Evolutionary conservation across 345 rosid genomes (phyloP).

Genomic region (Diplotaxis tenuifolia): DNA sequence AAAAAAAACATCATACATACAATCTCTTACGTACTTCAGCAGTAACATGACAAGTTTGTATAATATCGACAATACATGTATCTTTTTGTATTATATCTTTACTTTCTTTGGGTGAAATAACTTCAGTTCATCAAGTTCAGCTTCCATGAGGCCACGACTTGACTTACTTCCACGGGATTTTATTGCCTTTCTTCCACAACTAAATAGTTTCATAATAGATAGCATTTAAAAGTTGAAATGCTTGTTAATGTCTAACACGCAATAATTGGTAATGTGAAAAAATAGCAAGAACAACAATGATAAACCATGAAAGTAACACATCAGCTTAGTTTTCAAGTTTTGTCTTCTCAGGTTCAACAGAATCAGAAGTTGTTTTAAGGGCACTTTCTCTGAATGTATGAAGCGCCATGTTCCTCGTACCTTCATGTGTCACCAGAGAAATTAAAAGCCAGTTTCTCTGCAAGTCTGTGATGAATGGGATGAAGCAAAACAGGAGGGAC

Average conservation of each 20-base stretch:
- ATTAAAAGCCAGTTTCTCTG: neutral
- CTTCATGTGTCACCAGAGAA: constrained; percentile 39
- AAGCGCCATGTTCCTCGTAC: constrained; percentile 97
- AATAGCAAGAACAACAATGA: neutral
- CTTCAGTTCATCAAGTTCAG: neutral
- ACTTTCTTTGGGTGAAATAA: neutral
- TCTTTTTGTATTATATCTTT: neutral
- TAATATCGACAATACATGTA: neutral
- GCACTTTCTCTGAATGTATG: constrained; percentile 93
- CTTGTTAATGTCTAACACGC: neutral
- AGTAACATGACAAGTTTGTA: constrained; percentile 27
- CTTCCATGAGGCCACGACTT: neutral
- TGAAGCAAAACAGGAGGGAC: constrained; percentile 1
- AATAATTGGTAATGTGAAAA: neutral
- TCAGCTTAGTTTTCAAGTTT: constrained; percentile 23
- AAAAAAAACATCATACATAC: constrained; percentile 8
- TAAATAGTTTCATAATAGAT: neutral
- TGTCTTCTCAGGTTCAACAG: constrained; percentile 6
- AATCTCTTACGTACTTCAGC: constrained; percentile 7
- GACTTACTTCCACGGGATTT: too few relatives aligned
- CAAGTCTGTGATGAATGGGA: neutral
- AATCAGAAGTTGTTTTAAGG: constrained; percentile 44
- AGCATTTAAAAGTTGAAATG: neutral
- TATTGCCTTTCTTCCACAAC: neutral
- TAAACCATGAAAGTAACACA: constrained; percentile 14